phyloP scores from a whole-genome alignment of 2,329 filamentous ascomycete genomes.

The Ascochyta fabae region DNA sequence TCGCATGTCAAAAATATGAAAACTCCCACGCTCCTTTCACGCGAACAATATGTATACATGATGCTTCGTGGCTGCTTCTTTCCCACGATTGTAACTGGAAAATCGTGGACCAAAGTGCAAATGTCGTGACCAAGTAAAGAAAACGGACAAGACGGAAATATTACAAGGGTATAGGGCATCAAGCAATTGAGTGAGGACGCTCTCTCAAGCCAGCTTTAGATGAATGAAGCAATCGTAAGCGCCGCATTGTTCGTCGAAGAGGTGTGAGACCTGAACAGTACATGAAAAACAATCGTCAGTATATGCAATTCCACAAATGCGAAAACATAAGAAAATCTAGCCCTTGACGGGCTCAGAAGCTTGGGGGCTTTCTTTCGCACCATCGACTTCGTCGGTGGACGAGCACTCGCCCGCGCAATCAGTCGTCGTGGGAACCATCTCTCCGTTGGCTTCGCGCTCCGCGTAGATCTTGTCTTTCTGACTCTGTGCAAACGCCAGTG shows the following conservation, averaged over 20 bases:
- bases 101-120: background rate
- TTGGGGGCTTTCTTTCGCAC: constrained; percentile 40
- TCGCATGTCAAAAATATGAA: background rate
- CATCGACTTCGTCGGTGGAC: constrained; percentile 36
- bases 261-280: constrained; percentile 42
- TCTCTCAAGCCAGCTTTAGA: constrained; percentile 34
- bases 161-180: constrained; percentile 33
- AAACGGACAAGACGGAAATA: constrained; percentile 10
- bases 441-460: constrained; percentile 41
- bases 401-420: constrained; percentile 18
- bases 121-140: background rate
- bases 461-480: constrained; percentile 74
- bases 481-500: constrained; percentile 72
- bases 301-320: constrained; percentile 24
- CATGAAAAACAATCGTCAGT: constrained; percentile 36
- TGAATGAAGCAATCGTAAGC: constrained; percentile 46
- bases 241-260: constrained; percentile 44
- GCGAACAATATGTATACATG: constrained; percentile 15
- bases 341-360: constrained; percentile 34
- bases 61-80: constrained; percentile 9
- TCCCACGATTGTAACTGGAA: background rate
- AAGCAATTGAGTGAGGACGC: constrained; percentile 40
- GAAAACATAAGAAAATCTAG: constrained; percentile 17
- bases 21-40: background rate
- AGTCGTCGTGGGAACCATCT: constrained; percentile 21